These are phyloP conservation scores for Boletus bicolor DNA, from an alignment of 768 basidiomycete genomes.

Conservation along the genomic window DNA sequence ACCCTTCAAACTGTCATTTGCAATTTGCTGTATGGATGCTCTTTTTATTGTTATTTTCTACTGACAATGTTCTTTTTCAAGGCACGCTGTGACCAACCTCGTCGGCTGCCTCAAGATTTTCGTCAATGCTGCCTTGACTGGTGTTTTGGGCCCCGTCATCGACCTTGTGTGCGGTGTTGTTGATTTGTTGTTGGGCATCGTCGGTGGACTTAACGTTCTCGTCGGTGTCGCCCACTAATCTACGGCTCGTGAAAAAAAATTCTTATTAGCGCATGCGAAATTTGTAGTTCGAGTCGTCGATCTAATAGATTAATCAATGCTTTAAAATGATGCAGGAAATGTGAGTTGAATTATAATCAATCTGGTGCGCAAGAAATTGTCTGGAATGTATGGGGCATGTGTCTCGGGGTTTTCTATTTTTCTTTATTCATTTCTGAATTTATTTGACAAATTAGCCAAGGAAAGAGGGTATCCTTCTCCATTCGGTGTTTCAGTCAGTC, in stretches of 20 bases:
- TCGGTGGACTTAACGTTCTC: background rate
- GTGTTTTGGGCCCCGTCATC: background rate
- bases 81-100: background rate
- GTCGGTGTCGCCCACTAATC: background rate
- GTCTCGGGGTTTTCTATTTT: too few relatives aligned
- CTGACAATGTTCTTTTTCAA: background rate
- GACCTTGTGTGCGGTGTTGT: background rate
- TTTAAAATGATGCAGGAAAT: background rate
- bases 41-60: background rate
- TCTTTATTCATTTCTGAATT: too few relatives aligned
- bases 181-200: background rate
- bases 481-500: too few relatives aligned
- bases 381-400: too few relatives aligned
- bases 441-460: too few relatives aligned
- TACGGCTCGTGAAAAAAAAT: background rate
- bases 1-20: background rate
- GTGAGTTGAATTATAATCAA: too few relatives aligned
- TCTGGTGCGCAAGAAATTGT: background rate
- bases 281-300: background rate
- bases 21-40: background rate
- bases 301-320: background rate
- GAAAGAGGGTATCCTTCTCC: too few relatives aligned
- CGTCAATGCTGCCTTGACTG: background rate
- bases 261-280: background rate
- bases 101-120: conserved; percentile 5